Evolutionary conservation across 129 eudicot genomes (phyloP), one percentile per base, ranked within the genome.

Genomic region (Arctium minus): DNA sequence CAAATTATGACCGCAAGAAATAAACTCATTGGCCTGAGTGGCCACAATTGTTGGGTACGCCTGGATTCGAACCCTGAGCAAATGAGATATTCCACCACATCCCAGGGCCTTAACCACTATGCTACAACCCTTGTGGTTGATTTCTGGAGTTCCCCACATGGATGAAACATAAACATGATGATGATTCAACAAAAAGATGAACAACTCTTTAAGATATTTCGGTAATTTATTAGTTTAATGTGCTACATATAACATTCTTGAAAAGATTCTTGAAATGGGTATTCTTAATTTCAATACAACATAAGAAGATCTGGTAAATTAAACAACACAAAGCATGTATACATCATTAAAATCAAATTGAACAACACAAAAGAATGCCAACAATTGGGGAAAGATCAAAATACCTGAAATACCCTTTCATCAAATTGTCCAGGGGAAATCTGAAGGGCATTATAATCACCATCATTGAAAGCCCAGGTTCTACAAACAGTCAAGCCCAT

Each of bases 381-480:
- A 75, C 12, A 76, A 12, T 39, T 13, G 32, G 29, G 73, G 37
- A 67, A 67, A 31, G 22, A 56, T 17, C 18, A 8, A 56, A 60
- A 86, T 86, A 96, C 99, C 89, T 89, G 88, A 74, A 96, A 96
- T 13, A 87, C 94, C 85, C 83, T 85, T 81, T 96, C 99, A 81
- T 96, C 93, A 78, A 89, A 96, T 75, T 85, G 84, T 38, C 99
- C 98, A 32, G 99, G 99, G n/a, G 98, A 85, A 88, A 91, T 79
- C 84, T 96, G 99, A n/a, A 96, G 94, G 72, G 99, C 97, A 89
- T 93, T 94, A 71, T 96, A 93, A 68, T 78, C 93, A 79, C 99
- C 99, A 85, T 96, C 99, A 90, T 91, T 96, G 73, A 96, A 96
- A 60, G 97, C 99, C 99, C 99, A 96, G 74, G 98, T 93, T 87